These are phyloP conservation scores for Neofusicoccum sp. DNA, from an alignment of 2,329 filamentous ascomycete genomes.

Conservation along the genomic window DNA sequence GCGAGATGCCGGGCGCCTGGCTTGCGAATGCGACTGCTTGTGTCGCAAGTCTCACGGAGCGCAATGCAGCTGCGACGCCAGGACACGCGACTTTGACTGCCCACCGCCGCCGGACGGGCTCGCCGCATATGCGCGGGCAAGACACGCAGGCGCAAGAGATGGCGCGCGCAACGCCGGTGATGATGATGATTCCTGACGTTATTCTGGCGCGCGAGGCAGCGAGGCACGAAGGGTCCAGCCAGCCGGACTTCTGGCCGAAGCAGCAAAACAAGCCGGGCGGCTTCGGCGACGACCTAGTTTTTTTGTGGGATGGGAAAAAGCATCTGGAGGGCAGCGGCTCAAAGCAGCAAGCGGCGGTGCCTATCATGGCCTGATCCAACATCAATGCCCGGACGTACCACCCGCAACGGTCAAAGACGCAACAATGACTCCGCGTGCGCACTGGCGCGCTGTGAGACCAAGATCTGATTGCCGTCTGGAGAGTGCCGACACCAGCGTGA, in stretches of 20 bases:
- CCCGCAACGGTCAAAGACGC: constrained; percentile 13
- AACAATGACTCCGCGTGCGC: constrained; percentile 2
- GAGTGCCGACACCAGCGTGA: constrained; percentile 11
- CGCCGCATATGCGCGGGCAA: not conserved
- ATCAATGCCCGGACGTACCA: constrained; percentile 8
- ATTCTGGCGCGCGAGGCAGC: constrained; percentile 1
- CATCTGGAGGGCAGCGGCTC: constrained; percentile 1
- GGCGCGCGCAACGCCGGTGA: not conserved
- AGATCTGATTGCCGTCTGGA: constrained; percentile 12
- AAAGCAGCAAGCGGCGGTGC: not conserved
- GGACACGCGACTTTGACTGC: constrained; percentile 1
- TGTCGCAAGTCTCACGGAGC: not conserved
- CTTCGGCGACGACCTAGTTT: not conserved
- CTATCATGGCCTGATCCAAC: constrained; percentile 18
- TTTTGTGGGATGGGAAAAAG: constrained; percentile 15
- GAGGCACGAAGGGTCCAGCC: constrained; percentile 12
- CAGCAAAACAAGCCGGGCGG: constrained; percentile 5
- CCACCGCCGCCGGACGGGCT: not conserved
- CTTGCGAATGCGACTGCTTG: constrained; percentile 5
- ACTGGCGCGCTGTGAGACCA: constrained; percentile 2
- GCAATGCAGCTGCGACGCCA: not conserved
- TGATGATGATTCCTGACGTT: constrained; percentile 12
- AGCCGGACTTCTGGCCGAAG: constrained; percentile 15
- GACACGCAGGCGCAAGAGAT: not conserved
- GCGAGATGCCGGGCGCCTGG: constrained; percentile 5